Conservation (phyloP, 768 basidiomycete genomes). For the Sarcodon sp. region DNA sequence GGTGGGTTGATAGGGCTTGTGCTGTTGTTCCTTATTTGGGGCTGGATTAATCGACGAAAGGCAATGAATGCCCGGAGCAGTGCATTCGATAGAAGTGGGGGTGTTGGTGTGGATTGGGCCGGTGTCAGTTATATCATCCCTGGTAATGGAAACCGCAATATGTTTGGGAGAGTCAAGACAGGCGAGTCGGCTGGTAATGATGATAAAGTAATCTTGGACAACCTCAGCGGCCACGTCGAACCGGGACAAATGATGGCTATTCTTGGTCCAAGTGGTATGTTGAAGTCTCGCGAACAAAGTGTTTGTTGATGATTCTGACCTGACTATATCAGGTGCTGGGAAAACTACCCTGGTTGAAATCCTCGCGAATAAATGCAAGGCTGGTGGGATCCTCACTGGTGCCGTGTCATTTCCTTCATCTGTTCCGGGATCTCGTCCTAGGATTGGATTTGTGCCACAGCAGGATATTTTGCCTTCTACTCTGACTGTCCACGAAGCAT, state of each 20-base stretch:
- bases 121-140: slow-evolving; percentile 56
- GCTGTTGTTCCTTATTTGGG: slow-evolving; percentile 47
- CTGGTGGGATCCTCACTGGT: slow-evolving; percentile 55
- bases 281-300: not conserved
- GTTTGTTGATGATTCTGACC: not conserved
- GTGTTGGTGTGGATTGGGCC: slow-evolving; percentile 55
- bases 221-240: slow-evolving; percentile 53
- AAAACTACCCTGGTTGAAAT: slow-evolving; percentile 90
- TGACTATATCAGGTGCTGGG: slow-evolving; percentile 44
- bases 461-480: slow-evolving; percentile 69
- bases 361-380: slow-evolving; percentile 75
- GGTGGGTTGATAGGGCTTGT: slow-evolving; percentile 49
- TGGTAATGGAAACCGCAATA: not conserved
- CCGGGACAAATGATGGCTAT: slow-evolving; percentile 87
- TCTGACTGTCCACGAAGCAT: slow-evolving; percentile 41
- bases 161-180: slow-evolving; percentile 3
- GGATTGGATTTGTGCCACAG: slow-evolving; percentile 81
- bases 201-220: slow-evolving; percentile 58
- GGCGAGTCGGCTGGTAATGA: slow-evolving; percentile 14
- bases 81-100: slow-evolving; percentile 26
- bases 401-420: slow-evolving; percentile 37
- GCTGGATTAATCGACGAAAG: slow-evolving; percentile 43
- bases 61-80: slow-evolving; percentile 33
- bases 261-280: slow-evolving; percentile 74
- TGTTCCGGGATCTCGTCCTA: slow-evolving; percentile 22